A percentile compares a stretch with the other conserved stretches of the same genome.
Evolutionary conservation across 768 basidiomycete genomes (phyloP).

Genomic region (Pleurotus giganteus): DNA sequence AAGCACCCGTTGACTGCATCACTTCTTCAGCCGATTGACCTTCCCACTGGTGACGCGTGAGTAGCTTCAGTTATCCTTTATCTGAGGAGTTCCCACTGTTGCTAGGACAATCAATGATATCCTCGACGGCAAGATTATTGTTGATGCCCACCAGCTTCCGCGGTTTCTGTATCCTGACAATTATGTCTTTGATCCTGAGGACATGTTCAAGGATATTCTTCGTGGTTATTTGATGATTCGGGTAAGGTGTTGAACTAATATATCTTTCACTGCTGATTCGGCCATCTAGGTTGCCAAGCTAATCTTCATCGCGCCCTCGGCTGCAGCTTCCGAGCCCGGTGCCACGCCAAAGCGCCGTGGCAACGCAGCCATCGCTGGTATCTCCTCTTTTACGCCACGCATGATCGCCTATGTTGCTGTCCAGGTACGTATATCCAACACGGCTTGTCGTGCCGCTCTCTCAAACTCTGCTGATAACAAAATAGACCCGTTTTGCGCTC

Average conservation of each 20-base stretch:
- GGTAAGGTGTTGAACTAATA: background rate
- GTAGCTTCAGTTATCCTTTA: background rate
- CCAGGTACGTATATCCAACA: conserved; percentile 17
- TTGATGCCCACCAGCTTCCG: conserved; percentile 22
- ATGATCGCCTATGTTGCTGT: conserved; percentile 22
- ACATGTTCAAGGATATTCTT: background rate
- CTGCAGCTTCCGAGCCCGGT: background rate
- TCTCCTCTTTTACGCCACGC: conserved; percentile 16
- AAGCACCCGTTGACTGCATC: conserved; percentile 24
- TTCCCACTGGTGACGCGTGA: background rate
- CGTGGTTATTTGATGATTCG: conserved; percentile 5
- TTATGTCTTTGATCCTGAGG: conserved; percentile 13
- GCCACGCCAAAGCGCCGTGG: background rate
- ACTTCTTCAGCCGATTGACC: conserved; percentile 24
- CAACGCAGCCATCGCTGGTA: conserved; percentile 4
- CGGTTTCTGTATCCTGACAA: conserved; percentile 26
- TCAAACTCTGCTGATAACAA: too few species aligned
- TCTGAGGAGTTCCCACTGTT: background rate
- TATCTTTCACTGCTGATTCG: background rate
- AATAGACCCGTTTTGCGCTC: too few species aligned
- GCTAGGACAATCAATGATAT: background rate
- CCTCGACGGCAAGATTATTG: background rate
- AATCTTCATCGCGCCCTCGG: background rate
- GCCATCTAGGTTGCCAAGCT: background rate
- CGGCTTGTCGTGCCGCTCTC: too few species aligned